Evolutionary conservation across 768 basidiomycete genomes (phyloP), one percentile per base, ranked within the genome.

Genomic region (Zangia roseola): DNA sequence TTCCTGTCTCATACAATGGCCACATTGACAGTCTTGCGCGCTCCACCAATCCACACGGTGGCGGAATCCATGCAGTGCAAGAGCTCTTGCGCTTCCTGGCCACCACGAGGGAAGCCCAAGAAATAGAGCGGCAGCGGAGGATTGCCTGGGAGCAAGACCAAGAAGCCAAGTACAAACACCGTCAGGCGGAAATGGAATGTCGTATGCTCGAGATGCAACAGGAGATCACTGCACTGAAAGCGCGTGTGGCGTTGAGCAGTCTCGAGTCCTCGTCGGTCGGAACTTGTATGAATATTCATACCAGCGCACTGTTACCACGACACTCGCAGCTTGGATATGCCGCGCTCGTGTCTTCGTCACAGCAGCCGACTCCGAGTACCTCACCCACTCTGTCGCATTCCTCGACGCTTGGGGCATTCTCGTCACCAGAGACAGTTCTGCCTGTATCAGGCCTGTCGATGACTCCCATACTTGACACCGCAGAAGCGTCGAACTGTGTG

Each of bases 71-170:
- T 50, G 74, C 79, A 4, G 71, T 88, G 0, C 78, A 84, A 14
- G 82, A 87, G 54, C 72, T 88, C 31, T 61, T 82, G 47, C 77
- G 80, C n/a, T 73, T 81, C 43, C 64, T 86, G 7, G 64, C 74
- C n/a, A 73, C 77, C 1, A 81, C 81, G 1, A 75, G 74, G 54
- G 78, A 86, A 26, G 78, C 80, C 0, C 80, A 82, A 38, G 83
- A 84, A 43, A 73, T 69, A 16, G 88, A 89, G 54, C 69, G 72
- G 33, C 78, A 71, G 54, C 75, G 88, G 17, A 72, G 86, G 40
- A 46, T 75, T 8, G 77, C 71, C 31, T 89, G 88, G 86, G 88
- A 90, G 57, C 72, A 77, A 54, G 82, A 84, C 49, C 82, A 86
- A 52, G 88, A 88, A 68, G 75, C 75, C 10, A 84, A 75, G 57